A percentile compares a stretch with the other conserved stretches of the same genome.
These are phyloP conservation scores for Termitomyces sp. DNA, from an alignment of 768 basidiomycete species.

Conservation along the genomic window DNA sequence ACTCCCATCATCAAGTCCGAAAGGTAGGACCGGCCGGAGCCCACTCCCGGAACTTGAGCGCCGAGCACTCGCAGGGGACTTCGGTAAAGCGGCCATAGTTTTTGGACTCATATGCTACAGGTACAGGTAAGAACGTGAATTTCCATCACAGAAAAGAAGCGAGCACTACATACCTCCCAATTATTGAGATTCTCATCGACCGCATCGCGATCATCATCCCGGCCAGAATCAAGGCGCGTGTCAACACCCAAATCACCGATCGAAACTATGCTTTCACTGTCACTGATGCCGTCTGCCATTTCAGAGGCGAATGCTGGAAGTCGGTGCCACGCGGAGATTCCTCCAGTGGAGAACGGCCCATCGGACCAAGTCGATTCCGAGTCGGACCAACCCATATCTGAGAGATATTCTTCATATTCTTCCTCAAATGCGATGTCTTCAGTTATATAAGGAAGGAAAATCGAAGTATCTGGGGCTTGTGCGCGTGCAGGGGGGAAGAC, in stretches of 20 bases:
- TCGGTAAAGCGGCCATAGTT: constrained; percentile 89
- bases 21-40: constrained; percentile 73
- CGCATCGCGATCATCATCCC: constrained; percentile 60
- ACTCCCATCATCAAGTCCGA: constrained; percentile 71
- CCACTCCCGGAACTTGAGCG: constrained; percentile 82
- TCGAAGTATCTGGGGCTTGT: constrained; percentile 75
- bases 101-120: constrained; percentile 91
- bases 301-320: constrained; percentile 74
- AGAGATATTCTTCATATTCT: constrained; percentile 94
- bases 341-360: constrained; percentile 31
- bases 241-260: constrained; percentile 88
- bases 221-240: constrained; percentile 53
- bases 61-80: constrained; percentile 79
- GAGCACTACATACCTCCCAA: constrained; percentile 74
- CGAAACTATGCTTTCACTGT: constrained; percentile 88
- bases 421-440: constrained; percentile 95
- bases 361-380: constrained; percentile 33
- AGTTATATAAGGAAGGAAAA: constrained; percentile 86
- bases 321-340: constrained; percentile 73
- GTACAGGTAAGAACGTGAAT: constrained; percentile 21
- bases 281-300: constrained; percentile 86
- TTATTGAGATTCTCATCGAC: constrained; percentile 85
- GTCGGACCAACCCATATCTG: constrained; percentile 77
- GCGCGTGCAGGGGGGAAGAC: constrained; percentile 94
- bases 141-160: neutral